phyloP scores from a whole-genome alignment of 345 rosid species.

The Cardamine resedifolia region DNA sequence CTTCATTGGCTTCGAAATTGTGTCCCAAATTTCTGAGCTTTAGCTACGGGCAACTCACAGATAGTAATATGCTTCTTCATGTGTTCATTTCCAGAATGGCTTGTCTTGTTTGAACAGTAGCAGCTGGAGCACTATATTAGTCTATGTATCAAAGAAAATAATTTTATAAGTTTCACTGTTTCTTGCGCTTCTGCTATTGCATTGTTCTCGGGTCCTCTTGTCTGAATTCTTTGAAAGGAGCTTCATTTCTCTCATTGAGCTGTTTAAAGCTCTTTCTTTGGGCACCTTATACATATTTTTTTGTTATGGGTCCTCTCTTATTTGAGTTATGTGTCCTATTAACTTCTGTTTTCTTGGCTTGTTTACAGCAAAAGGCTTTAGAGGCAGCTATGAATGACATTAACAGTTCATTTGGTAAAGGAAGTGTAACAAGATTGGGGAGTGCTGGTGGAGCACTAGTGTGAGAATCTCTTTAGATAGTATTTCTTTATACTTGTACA shows the following conservation, averaged over 20 bases:
- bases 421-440: conserved; percentile 94
- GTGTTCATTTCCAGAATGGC: neutral
- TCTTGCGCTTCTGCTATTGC: too few species aligned
- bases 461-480: conserved; percentile 46
- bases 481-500: neutral
- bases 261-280: neutral
- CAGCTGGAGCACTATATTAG: neutral
- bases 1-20: neutral
- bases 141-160: neutral
- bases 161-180: neutral
- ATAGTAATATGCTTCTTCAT: neutral
- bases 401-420: conserved; percentile 86
- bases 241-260: neutral
- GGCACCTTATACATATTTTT: neutral
- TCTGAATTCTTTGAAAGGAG: too few species aligned
- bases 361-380: conserved; percentile 81
- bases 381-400: conserved; percentile 95
- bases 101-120: neutral
- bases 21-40: neutral
- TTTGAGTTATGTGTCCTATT: conserved; percentile 2
- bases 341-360: conserved; percentile 8
- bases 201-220: too few species aligned
- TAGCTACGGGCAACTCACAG: neutral
- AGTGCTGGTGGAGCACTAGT: conserved; percentile 94
- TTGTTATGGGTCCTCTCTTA: neutral